These are phyloP conservation scores for Syzygium syzygioides DNA, from an alignment of 441 rosid species.

Conservation along the genomic window DNA sequence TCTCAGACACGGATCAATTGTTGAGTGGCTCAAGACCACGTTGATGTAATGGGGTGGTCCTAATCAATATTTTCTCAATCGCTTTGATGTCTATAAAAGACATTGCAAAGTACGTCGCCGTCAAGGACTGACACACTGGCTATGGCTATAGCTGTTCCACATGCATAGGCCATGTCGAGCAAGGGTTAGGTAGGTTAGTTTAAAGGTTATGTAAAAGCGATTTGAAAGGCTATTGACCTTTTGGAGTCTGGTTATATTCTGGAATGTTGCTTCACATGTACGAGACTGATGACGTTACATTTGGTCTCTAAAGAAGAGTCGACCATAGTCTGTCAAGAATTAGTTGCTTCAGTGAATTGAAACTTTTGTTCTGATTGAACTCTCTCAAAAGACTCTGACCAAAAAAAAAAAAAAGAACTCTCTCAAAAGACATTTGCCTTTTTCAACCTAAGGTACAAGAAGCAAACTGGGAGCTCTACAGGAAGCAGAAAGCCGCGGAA, in stretches of 20 bases:
- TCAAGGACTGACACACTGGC: neutral
- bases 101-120: neutral
- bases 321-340: neutral
- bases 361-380: neutral
- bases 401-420: neutral
- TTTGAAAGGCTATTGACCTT: neutral
- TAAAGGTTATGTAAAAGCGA: neutral
- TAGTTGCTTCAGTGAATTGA: neutral
- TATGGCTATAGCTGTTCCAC: neutral
- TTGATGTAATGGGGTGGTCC: no score
- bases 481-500: slow-evolving; percentile 62
- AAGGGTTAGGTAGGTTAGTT: neutral
- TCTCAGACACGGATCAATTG: no score
- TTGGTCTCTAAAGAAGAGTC: neutral
- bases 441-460: slow-evolving; percentile 46
- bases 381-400: neutral
- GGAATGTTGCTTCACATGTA: neutral
- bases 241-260: neutral
- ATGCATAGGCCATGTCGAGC: neutral
- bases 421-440: neutral
- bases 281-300: neutral
- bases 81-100: neutral
- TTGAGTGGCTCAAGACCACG: no score
- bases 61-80: no score
- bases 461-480: slow-evolving; percentile 63